Evolutionary conservation across 2,329 filamentous ascomycete genomes (phyloP).

Genomic region (Colletotrichum sojae): DNA sequence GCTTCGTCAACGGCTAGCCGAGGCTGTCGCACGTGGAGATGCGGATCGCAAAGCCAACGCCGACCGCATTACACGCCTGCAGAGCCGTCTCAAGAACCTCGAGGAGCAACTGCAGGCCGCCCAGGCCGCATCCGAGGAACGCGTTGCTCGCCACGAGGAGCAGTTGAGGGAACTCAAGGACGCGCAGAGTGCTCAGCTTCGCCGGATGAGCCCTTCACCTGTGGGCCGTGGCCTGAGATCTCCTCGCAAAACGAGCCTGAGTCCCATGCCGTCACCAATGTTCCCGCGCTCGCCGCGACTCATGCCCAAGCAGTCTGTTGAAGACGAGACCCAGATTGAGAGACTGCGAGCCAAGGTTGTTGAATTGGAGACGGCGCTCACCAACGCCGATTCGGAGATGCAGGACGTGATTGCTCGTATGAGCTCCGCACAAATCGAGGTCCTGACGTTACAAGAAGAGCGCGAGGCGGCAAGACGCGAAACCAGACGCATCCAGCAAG

Average conservation of each 20-base stretch:
- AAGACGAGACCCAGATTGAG: slow-evolving; percentile 81
- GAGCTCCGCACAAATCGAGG: slow-evolving; percentile 86
- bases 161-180: slow-evolving; percentile 84
- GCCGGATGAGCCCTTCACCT: slow-evolving; percentile 73
- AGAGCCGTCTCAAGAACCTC: slow-evolving; percentile 82
- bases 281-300: slow-evolving; percentile 61
- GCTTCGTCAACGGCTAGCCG: slow-evolving; percentile 81
- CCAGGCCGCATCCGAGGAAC: slow-evolving; percentile 89
- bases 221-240: slow-evolving; percentile 47
- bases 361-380: slow-evolving; percentile 84
- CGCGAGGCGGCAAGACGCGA: slow-evolving; percentile 81
- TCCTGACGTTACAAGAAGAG: slow-evolving; percentile 82
- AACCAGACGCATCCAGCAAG: slow-evolving; percentile 77
- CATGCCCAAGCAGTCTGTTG: slow-evolving; percentile 75
- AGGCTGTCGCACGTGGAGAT: slow-evolving; percentile 88
- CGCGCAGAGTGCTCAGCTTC: slow-evolving; percentile 81
- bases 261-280: slow-evolving; percentile 52
- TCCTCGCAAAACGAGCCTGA: slow-evolving; percentile 52
- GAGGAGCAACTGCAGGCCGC: slow-evolving; percentile 88
- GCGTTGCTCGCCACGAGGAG: slow-evolving; percentile 86
- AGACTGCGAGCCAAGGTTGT: slow-evolving; percentile 82
- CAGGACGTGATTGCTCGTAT: slow-evolving; percentile 84
- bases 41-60: slow-evolving; percentile 85
- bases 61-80: slow-evolving; percentile 85
- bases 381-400: slow-evolving; percentile 79